These are phyloP conservation scores for Oldenlandia corymbosa DNA, from an alignment of 257 asterid genomes.

Conservation along the genomic window DNA sequence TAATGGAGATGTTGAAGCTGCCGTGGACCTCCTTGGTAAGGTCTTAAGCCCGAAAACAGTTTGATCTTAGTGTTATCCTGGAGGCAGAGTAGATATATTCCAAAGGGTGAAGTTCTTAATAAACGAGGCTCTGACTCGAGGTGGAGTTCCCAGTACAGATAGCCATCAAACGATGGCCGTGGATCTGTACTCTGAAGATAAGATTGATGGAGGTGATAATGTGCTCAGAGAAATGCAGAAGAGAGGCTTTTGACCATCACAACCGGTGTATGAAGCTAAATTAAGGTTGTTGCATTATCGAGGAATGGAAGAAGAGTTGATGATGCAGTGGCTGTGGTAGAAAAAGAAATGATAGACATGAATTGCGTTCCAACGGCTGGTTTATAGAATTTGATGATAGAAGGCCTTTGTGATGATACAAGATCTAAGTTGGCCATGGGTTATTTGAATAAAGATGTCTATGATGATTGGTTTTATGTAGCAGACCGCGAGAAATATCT, in stretches of 20 bases:
- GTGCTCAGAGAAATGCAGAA: conserved; percentile 55
- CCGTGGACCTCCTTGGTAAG: conserved; percentile 55
- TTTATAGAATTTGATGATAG: conserved; percentile 55
- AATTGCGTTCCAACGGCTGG: conserved; percentile 49
- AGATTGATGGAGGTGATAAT: conserved; percentile 52
- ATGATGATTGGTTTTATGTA: conserved; percentile 51
- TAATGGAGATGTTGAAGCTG: conserved; percentile 61
- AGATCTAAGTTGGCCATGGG: conserved; percentile 40
- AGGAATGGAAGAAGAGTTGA: conserved; percentile 37
- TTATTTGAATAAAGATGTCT: conserved; percentile 54
- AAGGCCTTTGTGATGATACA: conserved; percentile 49
- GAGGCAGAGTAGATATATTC: conserved; percentile 27
- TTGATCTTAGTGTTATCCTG: conserved; percentile 44
- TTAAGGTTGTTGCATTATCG: conserved; percentile 52
- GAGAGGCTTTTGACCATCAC: conserved; percentile 49
- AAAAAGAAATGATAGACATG: conserved; percentile 52
- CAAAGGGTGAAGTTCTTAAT: conserved; percentile 44
- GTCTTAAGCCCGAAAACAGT: conserved; percentile 49
- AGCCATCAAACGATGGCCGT: conserved; percentile 58
- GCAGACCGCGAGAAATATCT: conserved; percentile 54
- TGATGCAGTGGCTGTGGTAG: conserved; percentile 57
- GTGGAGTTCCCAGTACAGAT: conserved; percentile 60
- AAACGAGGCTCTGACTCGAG: conserved; percentile 58
- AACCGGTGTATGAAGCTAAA: conserved; percentile 55
- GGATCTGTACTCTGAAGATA: conserved; percentile 67